Evolutionary conservation across 2,329 filamentous ascomycete genomes (phyloP), one percentile per base, ranked within the genome.

Genomic region (Fusarium mexicanum): DNA sequence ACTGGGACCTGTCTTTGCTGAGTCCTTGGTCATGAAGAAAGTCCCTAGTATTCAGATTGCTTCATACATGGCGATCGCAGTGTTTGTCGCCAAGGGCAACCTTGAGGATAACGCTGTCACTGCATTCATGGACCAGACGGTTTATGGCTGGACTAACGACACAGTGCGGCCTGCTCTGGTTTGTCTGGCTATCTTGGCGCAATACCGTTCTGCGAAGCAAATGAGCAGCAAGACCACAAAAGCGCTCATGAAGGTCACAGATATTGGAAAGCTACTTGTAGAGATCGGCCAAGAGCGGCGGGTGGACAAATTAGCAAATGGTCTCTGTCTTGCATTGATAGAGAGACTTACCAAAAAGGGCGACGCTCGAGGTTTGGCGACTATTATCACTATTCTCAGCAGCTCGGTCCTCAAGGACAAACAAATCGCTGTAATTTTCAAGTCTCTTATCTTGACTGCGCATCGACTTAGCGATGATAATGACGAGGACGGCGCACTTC

Each of bases 61-160:
- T 22, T 95, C 93, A 65, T 98, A 98, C 81, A 98, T 98, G 93
- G 91, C 98, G 26, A 89, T 95, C 64, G 91, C 94, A 12, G 91
- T 98, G 55, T 88, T 98, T 71, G 95, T 94, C 12, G 91, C 94
- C 55, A 98, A 98, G 82, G 91, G 93, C 2, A 88, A 90, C 54
- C 87, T 98, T 20, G 90, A 93, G 53, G 95, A 98, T 77, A 89
- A 89, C 64, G 90, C 95, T 5, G 86, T 98, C n/a, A 91, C 93
- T 61, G 91, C 92, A 3, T 88, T 99, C 78, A 97, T 98, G 94
- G 94, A 97, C 78, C 94, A 95, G 72, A 90, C 98, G 40, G 92
- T 93, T 14, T 85, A 88, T 35, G 94, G 93, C 14, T 97, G 94
- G 91, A 92, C 91, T 5, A 83, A 86, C 48, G 92, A 95, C 69